Evolutionary conservation across 2,329 filamentous ascomycete species (phyloP), one percentile per base, ranked within the genome.

Genomic region (Penicillium rolfsii): DNA sequence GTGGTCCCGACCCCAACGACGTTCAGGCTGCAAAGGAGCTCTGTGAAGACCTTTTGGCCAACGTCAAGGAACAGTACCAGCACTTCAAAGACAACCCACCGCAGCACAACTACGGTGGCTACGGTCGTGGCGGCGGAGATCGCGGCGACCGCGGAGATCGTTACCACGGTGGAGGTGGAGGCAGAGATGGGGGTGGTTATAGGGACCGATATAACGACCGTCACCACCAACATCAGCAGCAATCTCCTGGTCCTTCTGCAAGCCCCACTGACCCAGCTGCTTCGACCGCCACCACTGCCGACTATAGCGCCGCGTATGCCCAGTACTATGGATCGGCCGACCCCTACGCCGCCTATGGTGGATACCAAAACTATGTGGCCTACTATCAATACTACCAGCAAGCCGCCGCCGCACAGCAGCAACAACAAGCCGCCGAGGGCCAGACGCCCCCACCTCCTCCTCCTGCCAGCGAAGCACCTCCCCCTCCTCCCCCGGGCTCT

Each of bases 301-400:
- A 96, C 70, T 95, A 95, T 74, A 87, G 87, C 55, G 87, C 89
- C 55, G 87, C 89, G 19, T 96, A 96, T 74, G 89, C 91, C 2
- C 89, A 93, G 74, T 95, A 96, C 76, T 94, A 93, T 64, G 80
- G 79, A 57, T 81, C 85, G 63, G 91, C 85, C 64, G 92, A 97
- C 71, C 94, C 93, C 0, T 97, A 97, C 75, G 92, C 92, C 45
- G 88, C 91, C 8, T 97, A 95, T 69, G 94, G 94, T 64, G 94
- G 94, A 57, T 97, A 95, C 77, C 85, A 89, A 68, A 90, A 89
- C 80, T 91, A 84, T 63, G 73, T 83, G 50, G 80, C 81, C 33
- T 83, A 84, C 70, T 84, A 82, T 65, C 88, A 90, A 68, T 89
- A 90, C 77, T 92, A 92, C 69, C 87, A 91, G 72, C 88, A 91